A percentile compares a stretch with the other conserved stretches of the same genome.
Conservation (phyloP, 1,284 basidiomycete species). For the Ceratobasidium sp. region DNA sequence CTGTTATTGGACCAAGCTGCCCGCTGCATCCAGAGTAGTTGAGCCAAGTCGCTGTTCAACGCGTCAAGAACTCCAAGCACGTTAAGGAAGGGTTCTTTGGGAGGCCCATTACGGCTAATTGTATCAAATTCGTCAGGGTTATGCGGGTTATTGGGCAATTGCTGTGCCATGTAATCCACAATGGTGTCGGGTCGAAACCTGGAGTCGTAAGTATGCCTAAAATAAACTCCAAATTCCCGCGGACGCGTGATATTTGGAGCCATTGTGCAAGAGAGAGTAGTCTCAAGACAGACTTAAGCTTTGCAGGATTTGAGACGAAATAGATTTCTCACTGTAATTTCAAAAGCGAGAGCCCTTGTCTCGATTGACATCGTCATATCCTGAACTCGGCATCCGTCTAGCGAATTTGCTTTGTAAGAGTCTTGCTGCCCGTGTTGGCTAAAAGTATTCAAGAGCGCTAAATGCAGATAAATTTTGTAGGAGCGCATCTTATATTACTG, state of each 20-base stretch:
- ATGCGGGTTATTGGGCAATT: no score
- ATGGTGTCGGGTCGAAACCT: background rate
- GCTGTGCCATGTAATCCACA: background rate
- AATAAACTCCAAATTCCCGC: background rate
- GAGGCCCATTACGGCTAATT: background rate
- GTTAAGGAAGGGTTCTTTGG: background rate
- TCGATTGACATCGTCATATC: background rate
- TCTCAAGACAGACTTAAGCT: background rate
- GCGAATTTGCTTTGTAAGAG: background rate
- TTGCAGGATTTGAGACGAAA: background rate
- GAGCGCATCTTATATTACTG: no score
- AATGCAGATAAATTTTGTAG: background rate
- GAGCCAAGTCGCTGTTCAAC: background rate
- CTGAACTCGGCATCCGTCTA: background rate
- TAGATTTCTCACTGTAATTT: background rate
- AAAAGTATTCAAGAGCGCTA: background rate
- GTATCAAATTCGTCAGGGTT: background rate
- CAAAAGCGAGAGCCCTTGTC: background rate
- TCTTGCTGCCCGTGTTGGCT: background rate
- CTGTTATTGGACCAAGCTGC: background rate
- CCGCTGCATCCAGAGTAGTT: background rate
- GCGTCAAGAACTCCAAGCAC: constrained; percentile 1
- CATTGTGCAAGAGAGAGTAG: background rate
- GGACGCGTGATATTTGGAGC: background rate
- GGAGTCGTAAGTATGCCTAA: background rate